Evolutionary conservation across 345 rosid species (phyloP).

Genomic region (Aegle marmelos): DNA sequence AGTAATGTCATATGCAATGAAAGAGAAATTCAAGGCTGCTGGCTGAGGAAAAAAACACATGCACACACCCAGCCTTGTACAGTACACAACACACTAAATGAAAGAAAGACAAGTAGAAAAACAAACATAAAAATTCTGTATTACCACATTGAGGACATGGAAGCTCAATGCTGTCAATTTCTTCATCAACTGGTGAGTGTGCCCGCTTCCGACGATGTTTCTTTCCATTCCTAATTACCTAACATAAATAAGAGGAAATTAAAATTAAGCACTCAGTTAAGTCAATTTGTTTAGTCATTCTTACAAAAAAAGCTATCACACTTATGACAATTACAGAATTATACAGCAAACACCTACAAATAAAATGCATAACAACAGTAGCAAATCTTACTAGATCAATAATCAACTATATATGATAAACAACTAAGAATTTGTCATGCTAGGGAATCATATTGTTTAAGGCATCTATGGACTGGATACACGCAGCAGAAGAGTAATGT

Average conservation of each 20-base stretch:
- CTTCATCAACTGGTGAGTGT: conserved; percentile 30
- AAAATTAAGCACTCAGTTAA: not conserved
- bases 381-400: not conserved
- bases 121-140: conserved; percentile 6
- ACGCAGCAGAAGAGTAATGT: not conserved
- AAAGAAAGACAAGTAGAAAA: not conserved
- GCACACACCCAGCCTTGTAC: not conserved
- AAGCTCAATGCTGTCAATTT: conserved; percentile 35
- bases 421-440: not conserved
- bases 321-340: not conserved
- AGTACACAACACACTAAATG: not conserved
- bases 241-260: conserved; percentile 2
- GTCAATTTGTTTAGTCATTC: not conserved
- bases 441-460: not conserved
- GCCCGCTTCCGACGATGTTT: conserved; percentile 42
- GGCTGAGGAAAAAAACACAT: not conserved
- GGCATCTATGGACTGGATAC: not conserved
- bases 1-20: not conserved
- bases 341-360: not conserved
- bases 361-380: not conserved
- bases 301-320: not conserved
- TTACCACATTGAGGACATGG: conserved; percentile 91
- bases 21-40: not conserved
- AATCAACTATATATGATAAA: not conserved
- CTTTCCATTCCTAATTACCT: conserved; percentile 65